Evolutionary conservation across 257 asterid species (phyloP).

Genomic region (Anisodus tanguticus): DNA sequence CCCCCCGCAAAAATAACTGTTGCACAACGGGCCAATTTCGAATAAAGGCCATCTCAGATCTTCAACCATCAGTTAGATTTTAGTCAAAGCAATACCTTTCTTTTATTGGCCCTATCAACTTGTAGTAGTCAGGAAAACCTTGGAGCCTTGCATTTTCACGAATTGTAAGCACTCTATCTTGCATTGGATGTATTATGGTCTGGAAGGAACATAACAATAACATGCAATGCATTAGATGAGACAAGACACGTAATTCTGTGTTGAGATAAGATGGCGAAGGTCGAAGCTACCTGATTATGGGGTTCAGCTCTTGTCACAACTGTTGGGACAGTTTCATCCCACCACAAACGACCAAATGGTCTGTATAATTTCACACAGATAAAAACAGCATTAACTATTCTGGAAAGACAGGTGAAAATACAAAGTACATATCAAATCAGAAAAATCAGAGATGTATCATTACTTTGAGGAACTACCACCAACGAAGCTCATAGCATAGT

Average conservation of each 20-base stretch:
- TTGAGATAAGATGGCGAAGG: neutral
- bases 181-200: constrained; percentile 44
- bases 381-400: neutral
- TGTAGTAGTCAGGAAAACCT: constrained; percentile 56
- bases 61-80: neutral
- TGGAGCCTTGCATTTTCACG: constrained; percentile 55
- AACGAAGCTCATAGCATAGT: constrained; percentile 43
- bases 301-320: constrained; percentile 53
- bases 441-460: neutral
- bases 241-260: neutral
- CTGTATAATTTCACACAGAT: constrained; percentile 29
- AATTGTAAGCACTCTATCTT: constrained; percentile 50
- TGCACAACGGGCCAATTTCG: neutral
- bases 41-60: neutral
- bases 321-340: constrained; percentile 50
- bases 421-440: neutral
- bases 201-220: constrained; percentile 17
- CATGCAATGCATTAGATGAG: neutral
- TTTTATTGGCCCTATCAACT: constrained; percentile 42
- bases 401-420: neutral
- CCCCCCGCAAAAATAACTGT: too few species aligned
- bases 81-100: constrained; percentile 38
- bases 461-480: constrained; percentile 50
- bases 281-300: constrained; percentile 47
- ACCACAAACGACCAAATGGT: constrained; percentile 50